phyloP scores from a whole-genome alignment of 164 flowering plant genomes.

The Chloranthus sessilifolius region DNA sequence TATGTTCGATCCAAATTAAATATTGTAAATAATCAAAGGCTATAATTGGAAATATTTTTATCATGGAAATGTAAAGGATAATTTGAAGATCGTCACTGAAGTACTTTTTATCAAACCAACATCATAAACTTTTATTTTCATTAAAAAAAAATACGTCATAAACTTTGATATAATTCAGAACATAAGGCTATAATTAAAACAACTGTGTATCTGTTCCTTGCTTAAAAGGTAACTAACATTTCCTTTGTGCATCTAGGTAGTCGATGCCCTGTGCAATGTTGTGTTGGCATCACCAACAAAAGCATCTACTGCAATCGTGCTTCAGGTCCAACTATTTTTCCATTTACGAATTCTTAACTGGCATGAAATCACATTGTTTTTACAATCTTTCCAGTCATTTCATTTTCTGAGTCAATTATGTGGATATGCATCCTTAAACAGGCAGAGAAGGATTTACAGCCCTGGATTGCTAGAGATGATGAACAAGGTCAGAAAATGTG shows the following conservation, averaged over 20 bases:
- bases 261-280: conserved; percentile 89
- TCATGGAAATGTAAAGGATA: too few relatives aligned
- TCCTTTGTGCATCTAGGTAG: conserved; percentile 47
- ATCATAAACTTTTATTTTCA: neutral
- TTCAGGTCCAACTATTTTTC: conserved; percentile 61
- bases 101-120: too few relatives aligned
- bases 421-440: conserved; percentile 29
- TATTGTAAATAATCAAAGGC: too few relatives aligned
- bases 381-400: neutral
- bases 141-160: neutral
- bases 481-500: conserved; percentile 89
- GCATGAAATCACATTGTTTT: neutral
- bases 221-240: conserved; percentile 11
- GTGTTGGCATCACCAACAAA: conserved; percentile 84
- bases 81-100: too few relatives aligned
- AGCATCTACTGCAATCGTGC: conserved; percentile 90
- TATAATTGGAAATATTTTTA: too few relatives aligned
- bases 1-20: too few relatives aligned
- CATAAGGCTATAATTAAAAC: neutral
- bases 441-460: conserved; percentile 94
- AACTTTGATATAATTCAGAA: neutral
- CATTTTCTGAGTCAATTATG: conserved; percentile 29
- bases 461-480: conserved; percentile 95
- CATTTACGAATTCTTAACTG: conserved; percentile 2
- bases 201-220: neutral